Percentiles rank a stretch among this genome's conserved stretches.
phyloP scores from a whole-genome alignment of 139 green algal species.

The Chlorella sorokiniana region DNA sequence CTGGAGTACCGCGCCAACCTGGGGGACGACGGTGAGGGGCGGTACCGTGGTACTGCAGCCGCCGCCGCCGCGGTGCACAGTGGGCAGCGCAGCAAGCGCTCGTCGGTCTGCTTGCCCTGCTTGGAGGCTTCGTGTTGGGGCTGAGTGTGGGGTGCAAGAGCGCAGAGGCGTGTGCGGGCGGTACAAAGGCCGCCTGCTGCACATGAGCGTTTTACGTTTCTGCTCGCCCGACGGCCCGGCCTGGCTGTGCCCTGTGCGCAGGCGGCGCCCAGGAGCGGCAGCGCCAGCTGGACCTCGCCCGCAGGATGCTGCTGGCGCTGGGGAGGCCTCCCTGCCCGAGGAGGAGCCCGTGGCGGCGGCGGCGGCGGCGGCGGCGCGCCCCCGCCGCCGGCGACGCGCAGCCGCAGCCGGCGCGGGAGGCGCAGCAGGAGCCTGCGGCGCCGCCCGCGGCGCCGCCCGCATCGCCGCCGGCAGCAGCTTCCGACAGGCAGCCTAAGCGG shows the following conservation, averaged over 20 bases:
- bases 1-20: conserved; percentile 48
- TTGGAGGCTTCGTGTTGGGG: no score
- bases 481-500: not conserved
- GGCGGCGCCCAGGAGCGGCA: conserved; percentile 21
- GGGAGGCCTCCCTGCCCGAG: conserved; percentile 34
- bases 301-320: conserved; percentile 42
- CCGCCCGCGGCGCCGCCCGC: not conserved
- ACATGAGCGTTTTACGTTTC: no score
- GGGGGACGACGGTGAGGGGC: conserved; percentile 26
- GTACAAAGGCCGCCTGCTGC: no score
- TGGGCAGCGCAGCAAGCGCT: no score
- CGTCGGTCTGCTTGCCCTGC: no score
- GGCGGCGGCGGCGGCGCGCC: not conserved
- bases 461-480: not conserved
- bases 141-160: no score
- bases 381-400: not conserved
- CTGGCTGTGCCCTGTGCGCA: not conserved
- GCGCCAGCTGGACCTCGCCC: conserved; percentile 17
- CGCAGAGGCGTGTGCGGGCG: no score
- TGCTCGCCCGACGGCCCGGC: not conserved
- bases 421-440: not conserved
- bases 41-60: conserved; percentile 23
- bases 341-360: conserved; percentile 21
- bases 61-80: conserved; percentile 21
- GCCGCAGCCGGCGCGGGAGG: not conserved